phyloP scores from a whole-genome alignment of 176 grass and related monocot genomes.

The Thalia dealbata region DNA sequence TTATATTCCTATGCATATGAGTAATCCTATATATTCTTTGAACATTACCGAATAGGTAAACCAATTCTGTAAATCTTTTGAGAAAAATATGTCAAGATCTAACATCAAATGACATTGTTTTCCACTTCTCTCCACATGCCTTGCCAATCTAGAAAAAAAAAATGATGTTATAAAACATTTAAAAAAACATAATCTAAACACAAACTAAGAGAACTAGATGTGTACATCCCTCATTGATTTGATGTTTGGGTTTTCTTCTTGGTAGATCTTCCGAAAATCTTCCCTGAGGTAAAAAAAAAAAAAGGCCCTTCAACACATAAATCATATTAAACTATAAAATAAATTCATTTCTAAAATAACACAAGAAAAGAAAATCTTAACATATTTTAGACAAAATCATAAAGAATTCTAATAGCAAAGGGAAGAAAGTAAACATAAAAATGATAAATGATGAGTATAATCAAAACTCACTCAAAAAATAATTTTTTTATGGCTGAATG shows the following conservation, averaged over 20 bases:
- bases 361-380: neutral
- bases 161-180: neutral
- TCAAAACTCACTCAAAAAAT: neutral
- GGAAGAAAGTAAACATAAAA: neutral
- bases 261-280: slow-evolving; percentile 63
- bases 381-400: neutral
- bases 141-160: slow-evolving; percentile 62
- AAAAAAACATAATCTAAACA: neutral
- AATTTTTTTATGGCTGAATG: neutral
- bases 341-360: neutral
- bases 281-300: slow-evolving; percentile 57
- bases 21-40: neutral
- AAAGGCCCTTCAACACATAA: slow-evolving; percentile 19
- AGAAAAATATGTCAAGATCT: slow-evolving; percentile 20
- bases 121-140: slow-evolving; percentile 88
- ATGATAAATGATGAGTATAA: neutral
- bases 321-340: neutral
- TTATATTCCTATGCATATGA: neutral
- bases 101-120: slow-evolving; percentile 84
- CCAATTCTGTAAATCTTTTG: neutral
- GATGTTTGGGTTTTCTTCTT: slow-evolving; percentile 71
- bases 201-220: neutral
- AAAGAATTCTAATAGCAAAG: neutral
- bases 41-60: neutral
- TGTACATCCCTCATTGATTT: slow-evolving; percentile 88